Base-by-base conservation (phyloP, 176 grass and related monocot species). In the Zizania latifolia region DNA sequence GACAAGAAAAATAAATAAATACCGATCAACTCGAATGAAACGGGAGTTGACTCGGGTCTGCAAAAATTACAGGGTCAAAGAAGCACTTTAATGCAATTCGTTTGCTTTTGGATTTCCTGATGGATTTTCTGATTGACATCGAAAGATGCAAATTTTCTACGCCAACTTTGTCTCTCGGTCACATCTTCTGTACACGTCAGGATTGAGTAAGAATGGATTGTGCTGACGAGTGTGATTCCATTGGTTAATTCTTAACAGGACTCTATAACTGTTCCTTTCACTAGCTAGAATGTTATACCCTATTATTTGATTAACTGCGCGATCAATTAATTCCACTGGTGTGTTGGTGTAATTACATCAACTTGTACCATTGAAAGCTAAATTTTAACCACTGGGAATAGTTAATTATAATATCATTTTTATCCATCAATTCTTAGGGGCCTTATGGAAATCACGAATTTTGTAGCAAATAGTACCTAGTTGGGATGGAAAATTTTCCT, bases 221-320 rank as follows among this genome's bases (percentile, higher is more conserved):
- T 55, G 63, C 33, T 81, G 62, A 70, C 70, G 55, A 4, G n/a
- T 69, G 14, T 76, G 78, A 64, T 86, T 86, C 78, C 56, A 21
- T 76, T 29, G 10, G 26, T 55, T 40, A 40, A 22, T 64, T 70
- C 54, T 69, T 22, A 85, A 72, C 39, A 30, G 3, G 34, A 48
- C 54, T 14, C 4, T 6, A 26, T 30, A 55, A 54, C 0, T 71
- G 35, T 30, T 48, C 53, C 27, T 58, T 65, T 65, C 28, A 70
- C 39, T 38, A 22, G 48, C 71, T 75, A 57, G n/a, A 46, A 61
- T 50, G 30, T 76, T 34, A 45, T 28, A 35, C 8, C 23, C 1
- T n/a, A 8, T n/a, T 37, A 36, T 53, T 19, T 53, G n/a, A 51
- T 26, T 36, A 53, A 27, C 26, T 44, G 9, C 29, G 11, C 10